phyloP scores from a whole-genome alignment of 345 rosid genomes.

The Bruguiera sexangula region DNA sequence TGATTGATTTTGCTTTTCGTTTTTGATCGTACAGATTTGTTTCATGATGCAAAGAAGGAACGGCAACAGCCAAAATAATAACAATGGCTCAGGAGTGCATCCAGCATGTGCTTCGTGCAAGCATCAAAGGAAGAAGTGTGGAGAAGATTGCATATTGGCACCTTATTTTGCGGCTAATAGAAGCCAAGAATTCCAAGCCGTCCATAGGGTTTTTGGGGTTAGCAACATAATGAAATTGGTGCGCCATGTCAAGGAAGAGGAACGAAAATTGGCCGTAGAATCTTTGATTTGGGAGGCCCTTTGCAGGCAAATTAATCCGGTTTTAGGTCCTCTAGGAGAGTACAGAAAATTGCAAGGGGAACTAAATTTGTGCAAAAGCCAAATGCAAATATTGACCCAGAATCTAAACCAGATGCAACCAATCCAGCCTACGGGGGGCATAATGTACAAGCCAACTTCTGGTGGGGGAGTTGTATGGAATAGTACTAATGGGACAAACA shows the following conservation, averaged over 20 bases:
- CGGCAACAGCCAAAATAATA: neutral
- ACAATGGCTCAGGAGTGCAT: slow-evolving; percentile 17
- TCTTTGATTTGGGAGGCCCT: slow-evolving; percentile 82
- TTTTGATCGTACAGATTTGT: neutral
- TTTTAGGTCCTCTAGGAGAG: slow-evolving; percentile 62
- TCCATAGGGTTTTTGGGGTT: slow-evolving; percentile 52
- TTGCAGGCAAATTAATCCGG: slow-evolving; percentile 62
- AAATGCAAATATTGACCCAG: slow-evolving; percentile 5
- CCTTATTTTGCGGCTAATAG: slow-evolving; percentile 48
- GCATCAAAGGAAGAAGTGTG: slow-evolving; percentile 58
- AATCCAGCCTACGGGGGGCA: too few relatives aligned
- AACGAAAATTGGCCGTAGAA: slow-evolving; percentile 45
- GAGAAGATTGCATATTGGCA: slow-evolving; percentile 41
- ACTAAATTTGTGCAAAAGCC: slow-evolving; percentile 42
- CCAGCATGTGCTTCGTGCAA: slow-evolving; percentile 68
- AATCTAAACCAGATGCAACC: neutral
- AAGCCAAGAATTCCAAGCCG: slow-evolving; percentile 43
- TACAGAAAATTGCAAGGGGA: slow-evolving; percentile 49
- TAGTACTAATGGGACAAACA: slow-evolving; percentile 4
- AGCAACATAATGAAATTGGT: slow-evolving; percentile 57
- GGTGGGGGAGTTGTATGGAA: slow-evolving; percentile 1
- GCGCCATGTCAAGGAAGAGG: slow-evolving; percentile 38
- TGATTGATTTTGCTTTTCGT: neutral
- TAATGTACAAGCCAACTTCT: neutral
- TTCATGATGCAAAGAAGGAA: slow-evolving; percentile 25